Evolutionary conservation across 179 eudicot species (phyloP).

Genomic region (Beta lomatogona): DNA sequence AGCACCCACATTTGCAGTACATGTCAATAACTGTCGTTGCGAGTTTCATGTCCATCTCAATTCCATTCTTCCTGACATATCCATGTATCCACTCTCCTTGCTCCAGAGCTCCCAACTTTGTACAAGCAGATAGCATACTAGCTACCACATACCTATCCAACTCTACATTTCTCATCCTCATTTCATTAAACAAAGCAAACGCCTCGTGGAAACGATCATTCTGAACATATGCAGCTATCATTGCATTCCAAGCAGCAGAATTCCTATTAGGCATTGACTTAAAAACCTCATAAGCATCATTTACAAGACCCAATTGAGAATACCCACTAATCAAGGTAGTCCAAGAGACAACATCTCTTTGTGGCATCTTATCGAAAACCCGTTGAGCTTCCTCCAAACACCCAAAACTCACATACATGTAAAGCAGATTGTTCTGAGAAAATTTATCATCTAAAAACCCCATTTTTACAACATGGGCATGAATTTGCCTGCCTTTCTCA

Average conservation of each 20-base stretch:
- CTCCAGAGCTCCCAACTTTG: conserved; percentile 38
- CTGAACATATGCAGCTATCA: conserved; percentile 38
- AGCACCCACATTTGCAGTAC: conserved; percentile 43
- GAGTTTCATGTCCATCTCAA: conserved; percentile 39
- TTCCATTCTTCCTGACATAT: conserved; percentile 29
- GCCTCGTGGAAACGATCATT: conserved; percentile 28
- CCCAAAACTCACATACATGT: conserved; percentile 42
- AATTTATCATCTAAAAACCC: conserved; percentile 34
- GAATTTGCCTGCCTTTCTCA: conserved; percentile 32
- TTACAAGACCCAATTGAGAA: conserved; percentile 34
- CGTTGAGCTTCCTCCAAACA: conserved; percentile 31
- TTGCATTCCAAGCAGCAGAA: conserved; percentile 42
- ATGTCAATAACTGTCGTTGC: conserved; percentile 37
- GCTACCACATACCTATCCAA: conserved; percentile 40
- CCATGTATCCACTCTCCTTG: conserved; percentile 41
- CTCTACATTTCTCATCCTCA: conserved; percentile 32
- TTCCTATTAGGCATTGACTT: conserved; percentile 31
- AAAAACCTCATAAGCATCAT: conserved; percentile 33
- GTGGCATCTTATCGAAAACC: conserved; percentile 34
- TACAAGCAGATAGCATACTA: conserved; percentile 41
- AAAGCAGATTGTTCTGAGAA: conserved; percentile 39
- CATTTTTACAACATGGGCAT: conserved; percentile 32
- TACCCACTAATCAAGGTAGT: conserved; percentile 44
- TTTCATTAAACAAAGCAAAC: conserved; percentile 34
- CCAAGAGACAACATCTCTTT: conserved; percentile 36